Conservation (phyloP, 129 eudicot genomes). For the Pittosporum tobira region DNA sequence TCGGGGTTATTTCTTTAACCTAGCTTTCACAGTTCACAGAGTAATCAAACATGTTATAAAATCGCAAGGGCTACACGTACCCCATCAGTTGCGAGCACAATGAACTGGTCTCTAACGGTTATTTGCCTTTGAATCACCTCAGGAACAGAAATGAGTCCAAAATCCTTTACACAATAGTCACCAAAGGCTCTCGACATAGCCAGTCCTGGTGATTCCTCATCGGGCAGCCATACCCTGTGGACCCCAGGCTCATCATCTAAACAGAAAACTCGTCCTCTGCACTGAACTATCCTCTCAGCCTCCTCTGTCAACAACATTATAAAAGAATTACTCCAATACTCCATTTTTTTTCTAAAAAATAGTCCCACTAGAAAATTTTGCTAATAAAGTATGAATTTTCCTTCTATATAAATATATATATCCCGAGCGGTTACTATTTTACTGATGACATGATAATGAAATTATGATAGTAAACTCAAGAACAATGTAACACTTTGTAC, state of each 20-base stretch:
- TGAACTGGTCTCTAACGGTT: constrained; percentile 61
- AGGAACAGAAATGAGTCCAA: constrained; percentile 87
- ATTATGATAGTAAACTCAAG: too few species aligned
- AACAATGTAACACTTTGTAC: too few species aligned
- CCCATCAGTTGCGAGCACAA: constrained; percentile 91
- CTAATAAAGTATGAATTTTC: too few species aligned
- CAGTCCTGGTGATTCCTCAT: constrained; percentile 73
- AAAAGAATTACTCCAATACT: not conserved
- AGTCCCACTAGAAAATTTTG: too few species aligned
- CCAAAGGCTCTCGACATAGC: constrained; percentile 98
- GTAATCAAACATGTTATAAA: not conserved
- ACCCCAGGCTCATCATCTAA: constrained; percentile 84
- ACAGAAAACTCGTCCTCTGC: constrained; percentile 77
- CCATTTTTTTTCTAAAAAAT: too few species aligned
- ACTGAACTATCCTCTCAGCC: constrained; percentile 64
- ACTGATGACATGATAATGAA: too few species aligned
- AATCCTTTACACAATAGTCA: constrained; percentile 73
- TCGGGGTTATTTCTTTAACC: not conserved
- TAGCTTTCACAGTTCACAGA: not conserved
- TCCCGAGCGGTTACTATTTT: too few species aligned
- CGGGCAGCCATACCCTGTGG: constrained; percentile 80
- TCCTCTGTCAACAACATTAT: constrained; percentile 48
- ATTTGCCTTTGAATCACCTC: constrained; percentile 70
- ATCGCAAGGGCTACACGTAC: constrained; percentile 26
- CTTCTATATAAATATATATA: too few species aligned